Base-by-base conservation (phyloP, 148 eudicot species). In the Fallopia convolvulus region DNA sequence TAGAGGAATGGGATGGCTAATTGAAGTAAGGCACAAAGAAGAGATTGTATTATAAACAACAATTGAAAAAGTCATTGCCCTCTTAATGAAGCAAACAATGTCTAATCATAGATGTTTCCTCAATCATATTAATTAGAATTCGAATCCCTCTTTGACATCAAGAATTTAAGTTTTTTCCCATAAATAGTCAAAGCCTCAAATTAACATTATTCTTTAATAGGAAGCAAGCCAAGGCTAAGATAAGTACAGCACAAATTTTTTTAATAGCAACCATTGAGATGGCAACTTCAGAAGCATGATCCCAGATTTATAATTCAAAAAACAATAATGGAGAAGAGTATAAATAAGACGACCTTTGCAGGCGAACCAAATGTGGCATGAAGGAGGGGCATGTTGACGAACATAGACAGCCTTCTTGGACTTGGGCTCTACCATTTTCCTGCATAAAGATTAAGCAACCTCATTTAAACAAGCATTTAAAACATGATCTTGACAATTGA, bases 361-460 rank as follows among this genome's bases (percentile, higher is more conserved):
- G 52, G 90, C 77, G 74, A 93, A 93, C 85, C 87, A 89, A 72
- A 96, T 93, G 65, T 84, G 89, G 83, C 99, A 96, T 83, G 79
- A 85, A 70, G 68, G 74, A 75, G 99, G 90, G 7, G 99, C 98
- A 72, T 90, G 84, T 41, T 76, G 23, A 41, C 85, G 84, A 23
- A 96, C 93, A 81, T 87, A 84, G 30, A 83, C 88, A 77, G 99
- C 98, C 88, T 91, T 93, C 83, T 77, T 85, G 4, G 99, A 96
- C 84, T 80, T 93, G 18, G 87, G 94, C 83, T 87, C 91, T 77
- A 81, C 61, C 97, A 91, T 90, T 79, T 83, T 93, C 86, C 99
- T 96, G 84, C 82, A 84, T 78, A 61, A 60, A 26, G n/a, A 4
- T 14, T 26, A 55, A 18, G 61, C 70, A 40, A 26, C 66, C 17